Base-by-base conservation (phyloP, 176 grass and related monocot species). In the Triticum dicoccoides region DNA sequence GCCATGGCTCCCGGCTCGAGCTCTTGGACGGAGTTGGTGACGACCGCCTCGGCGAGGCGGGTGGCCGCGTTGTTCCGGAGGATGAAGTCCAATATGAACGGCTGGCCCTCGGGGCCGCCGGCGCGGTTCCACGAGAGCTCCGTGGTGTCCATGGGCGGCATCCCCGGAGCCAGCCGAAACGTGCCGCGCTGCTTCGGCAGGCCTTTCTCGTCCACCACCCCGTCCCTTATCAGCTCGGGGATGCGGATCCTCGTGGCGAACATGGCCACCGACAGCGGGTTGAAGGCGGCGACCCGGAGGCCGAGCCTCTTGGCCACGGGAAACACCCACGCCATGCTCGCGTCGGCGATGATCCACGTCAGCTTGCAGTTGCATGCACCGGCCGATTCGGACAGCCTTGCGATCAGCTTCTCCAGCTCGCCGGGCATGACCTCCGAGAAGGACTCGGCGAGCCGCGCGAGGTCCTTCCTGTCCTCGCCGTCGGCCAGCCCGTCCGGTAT, bases 311-410 rank as follows among this genome's bases (percentile, higher is more conserved):
- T 87, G 0, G 82, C 86, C 73, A 90, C 84, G 0, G 30, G 4
- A 15, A 97, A 88, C 5, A 85, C 77, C 89, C 91, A 97, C 14
- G 84, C 89, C 94, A 92, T 90, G 80, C 72, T 84, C 69, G 78
- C 45, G 74, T 92, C 89, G 65, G 82, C 87, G 61, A 97, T 85
- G 76, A 97, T 18, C 84, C 95, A 97, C 18, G 65, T 84, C 9
- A 92, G 67, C 54, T 80, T 83, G 4, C 8, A 73, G 1, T 44
- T 44, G 47, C 18, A 23, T 11, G 41, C 87, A 8, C 88, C 78
- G 35, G 42, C 84, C n/a, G 39, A 35, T 32, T 87, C 84, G 20
- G 30, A 35, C 17, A 68, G 68, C 64, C 52, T 61, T 49, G 3
- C 29, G 8, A 97, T 62, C 27, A 94, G 83, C 15, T 92, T 76